Conservation (phyloP, 352 stramenopile species). For the Phytophthora sansomeana region DNA sequence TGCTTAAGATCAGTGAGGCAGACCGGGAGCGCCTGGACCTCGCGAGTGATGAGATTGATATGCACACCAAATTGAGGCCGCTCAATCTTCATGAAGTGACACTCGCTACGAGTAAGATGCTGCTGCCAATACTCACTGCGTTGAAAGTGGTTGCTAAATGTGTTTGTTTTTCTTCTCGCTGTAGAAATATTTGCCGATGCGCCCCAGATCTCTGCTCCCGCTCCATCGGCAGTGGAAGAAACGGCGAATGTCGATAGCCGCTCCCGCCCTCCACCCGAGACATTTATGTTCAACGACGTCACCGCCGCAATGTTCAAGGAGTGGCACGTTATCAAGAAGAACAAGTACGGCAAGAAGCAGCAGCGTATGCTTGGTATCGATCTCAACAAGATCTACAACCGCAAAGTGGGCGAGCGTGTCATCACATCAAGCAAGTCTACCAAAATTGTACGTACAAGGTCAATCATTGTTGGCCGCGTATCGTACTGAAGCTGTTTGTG, state of each 20-base stretch:
- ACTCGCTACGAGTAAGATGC: constrained; percentile 78
- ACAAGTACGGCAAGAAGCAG: constrained; percentile 92
- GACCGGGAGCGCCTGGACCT: constrained; percentile 85
- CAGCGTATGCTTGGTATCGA: constrained; percentile 90
- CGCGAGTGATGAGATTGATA: constrained; percentile 86
- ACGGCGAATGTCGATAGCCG: constrained; percentile 71
- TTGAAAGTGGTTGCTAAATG: constrained; percentile 5
- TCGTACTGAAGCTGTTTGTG: constrained; percentile 6
- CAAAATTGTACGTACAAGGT: constrained; percentile 74
- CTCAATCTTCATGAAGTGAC: constrained; percentile 90
- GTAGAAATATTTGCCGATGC: constrained; percentile 89
- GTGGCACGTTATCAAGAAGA: constrained; percentile 92
- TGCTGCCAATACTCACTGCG: constrained; percentile 1
- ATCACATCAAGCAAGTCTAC: constrained; percentile 91
- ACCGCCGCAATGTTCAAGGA: constrained; percentile 92
- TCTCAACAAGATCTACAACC: constrained; percentile 92
- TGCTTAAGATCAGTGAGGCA: constrained; percentile 90
- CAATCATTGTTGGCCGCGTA: not conserved
- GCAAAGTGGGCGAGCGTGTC: constrained; percentile 90
- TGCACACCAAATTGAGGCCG: constrained; percentile 86
- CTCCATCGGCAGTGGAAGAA: constrained; percentile 74
- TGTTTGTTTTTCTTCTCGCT: constrained; percentile 11
- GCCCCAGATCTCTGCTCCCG: constrained; percentile 73
- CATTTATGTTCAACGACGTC: constrained; percentile 93
- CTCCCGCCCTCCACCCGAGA: constrained; percentile 78